These are phyloP conservation scores for Leptographium wingfieldii DNA, from an alignment of 2,329 filamentous ascomycete genomes.

Conservation along the genomic window DNA sequence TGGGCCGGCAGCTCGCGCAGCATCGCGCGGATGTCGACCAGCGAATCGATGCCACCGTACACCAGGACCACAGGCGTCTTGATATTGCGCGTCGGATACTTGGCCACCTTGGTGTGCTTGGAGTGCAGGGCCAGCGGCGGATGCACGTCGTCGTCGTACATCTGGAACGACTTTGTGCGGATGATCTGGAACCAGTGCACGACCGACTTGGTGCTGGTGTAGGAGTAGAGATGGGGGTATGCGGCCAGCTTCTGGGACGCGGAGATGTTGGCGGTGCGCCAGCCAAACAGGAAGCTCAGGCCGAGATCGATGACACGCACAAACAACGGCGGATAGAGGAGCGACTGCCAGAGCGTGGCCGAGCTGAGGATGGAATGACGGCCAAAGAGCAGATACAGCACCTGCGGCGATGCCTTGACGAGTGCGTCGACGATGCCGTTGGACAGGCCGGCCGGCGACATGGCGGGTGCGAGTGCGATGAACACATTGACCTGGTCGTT, in stretches of 20 bases:
- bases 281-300: slow-evolving; percentile 76
- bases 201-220: slow-evolving; percentile 90
- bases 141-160: slow-evolving; percentile 93
- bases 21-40: slow-evolving; percentile 92
- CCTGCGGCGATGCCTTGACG: slow-evolving; percentile 83
- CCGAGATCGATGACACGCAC: slow-evolving; percentile 74
- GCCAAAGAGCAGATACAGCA: slow-evolving; percentile 87
- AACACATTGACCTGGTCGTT: slow-evolving; percentile 94
- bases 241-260: slow-evolving; percentile 83
- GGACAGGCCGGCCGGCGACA: slow-evolving; percentile 84
- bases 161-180: slow-evolving; percentile 88
- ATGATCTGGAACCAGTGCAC: slow-evolving; percentile 99
- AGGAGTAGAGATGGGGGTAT: slow-evolving; percentile 92
- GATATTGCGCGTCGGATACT: slow-evolving; percentile 94
- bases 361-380: slow-evolving; percentile 82
- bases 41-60: slow-evolving; percentile 84
- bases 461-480: slow-evolving; percentile 87
- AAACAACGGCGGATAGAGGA: slow-evolving; percentile 90
- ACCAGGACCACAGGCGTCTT: slow-evolving; percentile 88
- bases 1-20: slow-evolving; percentile 72
- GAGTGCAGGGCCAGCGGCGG: slow-evolving; percentile 59
- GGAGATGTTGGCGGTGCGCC: slow-evolving; percentile 75
- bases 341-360: slow-evolving; percentile 92
- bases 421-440: slow-evolving; percentile 88
- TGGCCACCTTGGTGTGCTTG: slow-evolving; percentile 91